phyloP scores from a whole-genome alignment of 1,284 basidiomycete species.

The Leccinum colubrinum region DNA sequence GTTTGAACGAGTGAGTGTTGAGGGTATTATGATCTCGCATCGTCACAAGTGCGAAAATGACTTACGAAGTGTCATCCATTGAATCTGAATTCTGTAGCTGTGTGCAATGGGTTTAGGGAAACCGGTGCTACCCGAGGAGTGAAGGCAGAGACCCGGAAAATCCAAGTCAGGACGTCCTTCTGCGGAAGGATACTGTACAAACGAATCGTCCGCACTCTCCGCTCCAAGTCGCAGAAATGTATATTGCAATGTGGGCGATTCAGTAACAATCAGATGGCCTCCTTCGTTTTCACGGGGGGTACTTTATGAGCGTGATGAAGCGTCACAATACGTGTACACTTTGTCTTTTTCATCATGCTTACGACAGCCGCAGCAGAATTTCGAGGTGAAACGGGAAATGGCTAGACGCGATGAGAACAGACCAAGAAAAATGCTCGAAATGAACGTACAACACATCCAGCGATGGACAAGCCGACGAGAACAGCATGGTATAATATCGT shows the following conservation, averaged over 20 bases:
- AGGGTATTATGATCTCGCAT: too few relatives aligned
- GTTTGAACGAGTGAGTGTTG: too few relatives aligned
- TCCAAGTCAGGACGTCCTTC: slow-evolving; percentile 9
- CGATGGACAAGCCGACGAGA: background rate
- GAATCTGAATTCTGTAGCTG: background rate
- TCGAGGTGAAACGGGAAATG: background rate
- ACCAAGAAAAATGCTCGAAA: background rate
- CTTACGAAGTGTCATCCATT: too few relatives aligned
- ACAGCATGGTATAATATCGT: background rate
- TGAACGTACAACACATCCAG: background rate
- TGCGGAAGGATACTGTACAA: slow-evolving; percentile 27
- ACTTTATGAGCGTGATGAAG: slow-evolving; percentile 25
- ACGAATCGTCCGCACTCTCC: slow-evolving; percentile 26
- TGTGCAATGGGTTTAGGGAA: slow-evolving; percentile 30
- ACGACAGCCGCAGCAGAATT: background rate
- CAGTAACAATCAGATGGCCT: slow-evolving; percentile 12
- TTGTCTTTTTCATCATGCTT: slow-evolving; percentile 27
- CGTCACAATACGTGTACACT: slow-evolving; percentile 31
- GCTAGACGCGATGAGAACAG: background rate
- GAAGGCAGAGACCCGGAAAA: slow-evolving; percentile 30
- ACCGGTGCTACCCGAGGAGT: slow-evolving; percentile 41
- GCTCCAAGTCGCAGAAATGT: slow-evolving; percentile 34
- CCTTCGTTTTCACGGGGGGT: slow-evolving; percentile 1
- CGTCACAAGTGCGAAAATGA: too few relatives aligned
- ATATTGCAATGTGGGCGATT: slow-evolving; percentile 28